Conservation (phyloP, 1,139 yeast species). For the Candida sanyaensis region DNA sequence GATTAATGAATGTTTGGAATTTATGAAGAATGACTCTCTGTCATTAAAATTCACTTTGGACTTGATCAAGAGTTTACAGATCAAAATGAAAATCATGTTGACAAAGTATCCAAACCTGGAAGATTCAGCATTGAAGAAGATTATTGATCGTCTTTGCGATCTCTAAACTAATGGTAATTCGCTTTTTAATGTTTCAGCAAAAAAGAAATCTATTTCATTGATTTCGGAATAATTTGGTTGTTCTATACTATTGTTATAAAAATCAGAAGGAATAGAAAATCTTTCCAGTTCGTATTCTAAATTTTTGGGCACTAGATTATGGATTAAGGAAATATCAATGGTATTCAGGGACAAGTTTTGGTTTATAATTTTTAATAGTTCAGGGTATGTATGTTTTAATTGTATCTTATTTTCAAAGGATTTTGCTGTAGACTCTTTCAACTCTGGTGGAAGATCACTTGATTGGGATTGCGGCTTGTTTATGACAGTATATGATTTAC, state of each 20-base stretch:
- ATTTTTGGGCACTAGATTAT: constrained; percentile 27
- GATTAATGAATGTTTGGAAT: constrained; percentile 23
- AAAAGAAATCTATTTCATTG: constrained; percentile 28
- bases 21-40: constrained; percentile 17
- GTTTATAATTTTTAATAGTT: constrained; percentile 21
- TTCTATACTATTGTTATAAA: neutral
- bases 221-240: constrained; percentile 10
- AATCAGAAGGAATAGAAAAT: constrained; percentile 14
- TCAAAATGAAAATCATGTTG: constrained; percentile 6
- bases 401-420: constrained; percentile 6
- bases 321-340: constrained; percentile 26
- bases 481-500: neutral
- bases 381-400: constrained; percentile 17
- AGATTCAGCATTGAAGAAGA: constrained; percentile 9
- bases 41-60: constrained; percentile 12
- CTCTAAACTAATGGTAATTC: constrained; percentile 7
- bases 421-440: constrained; percentile 9
- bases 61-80: constrained; percentile 6
- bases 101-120: neutral
- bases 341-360: constrained; percentile 12
- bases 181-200: constrained; percentile 13
- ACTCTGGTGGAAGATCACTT: neutral
- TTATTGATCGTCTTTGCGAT: constrained; percentile 11
- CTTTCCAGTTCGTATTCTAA: constrained; percentile 20
- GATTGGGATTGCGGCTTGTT: neutral